These are phyloP conservation scores for Nannochloropsis gaditana DNA, from an alignment of 108 stramenopile species.

Conservation along the genomic window DNA sequence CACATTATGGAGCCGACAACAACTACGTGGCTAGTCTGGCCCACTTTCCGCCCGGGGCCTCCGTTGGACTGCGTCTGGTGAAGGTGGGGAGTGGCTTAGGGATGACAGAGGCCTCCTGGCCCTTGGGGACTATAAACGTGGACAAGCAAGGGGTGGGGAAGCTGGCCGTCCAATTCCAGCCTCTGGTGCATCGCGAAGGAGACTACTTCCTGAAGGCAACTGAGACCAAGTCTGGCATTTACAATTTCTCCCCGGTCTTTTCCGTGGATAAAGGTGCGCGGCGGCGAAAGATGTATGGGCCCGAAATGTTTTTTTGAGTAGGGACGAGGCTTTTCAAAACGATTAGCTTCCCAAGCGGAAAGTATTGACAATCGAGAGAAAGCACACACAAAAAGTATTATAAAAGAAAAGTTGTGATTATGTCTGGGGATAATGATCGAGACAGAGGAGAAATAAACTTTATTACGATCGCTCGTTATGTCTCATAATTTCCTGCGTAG, in stretches of 20 bases:
- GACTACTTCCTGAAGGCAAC: conserved; percentile 12
- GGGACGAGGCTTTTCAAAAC: no score
- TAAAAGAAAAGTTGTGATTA: no score
- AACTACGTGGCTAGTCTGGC: neutral
- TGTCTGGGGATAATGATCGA: no score
- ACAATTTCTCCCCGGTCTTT: neutral
- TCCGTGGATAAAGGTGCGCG: conserved; percentile 1
- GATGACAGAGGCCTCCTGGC: neutral
- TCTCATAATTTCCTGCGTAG: no score
- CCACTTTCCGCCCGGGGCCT: neutral
- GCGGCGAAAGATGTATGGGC: neutral
- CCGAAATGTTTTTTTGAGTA: neutral
- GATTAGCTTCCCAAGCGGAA: no score
- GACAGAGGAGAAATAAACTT: no score
- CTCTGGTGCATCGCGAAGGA: neutral
- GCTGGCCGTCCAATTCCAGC: neutral
- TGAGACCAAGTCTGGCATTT: neutral
- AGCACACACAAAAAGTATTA: no score
- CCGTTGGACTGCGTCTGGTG: neutral
- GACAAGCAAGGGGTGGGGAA: conserved; percentile 15
- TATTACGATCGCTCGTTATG: no score
- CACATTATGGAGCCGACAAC: neutral
- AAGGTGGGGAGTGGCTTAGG: neutral
- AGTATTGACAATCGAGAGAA: no score
- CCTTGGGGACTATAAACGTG: neutral